Evolutionary conservation across 148 eudicot species (phyloP).

Genomic region (Amaranthus palmeri): DNA sequence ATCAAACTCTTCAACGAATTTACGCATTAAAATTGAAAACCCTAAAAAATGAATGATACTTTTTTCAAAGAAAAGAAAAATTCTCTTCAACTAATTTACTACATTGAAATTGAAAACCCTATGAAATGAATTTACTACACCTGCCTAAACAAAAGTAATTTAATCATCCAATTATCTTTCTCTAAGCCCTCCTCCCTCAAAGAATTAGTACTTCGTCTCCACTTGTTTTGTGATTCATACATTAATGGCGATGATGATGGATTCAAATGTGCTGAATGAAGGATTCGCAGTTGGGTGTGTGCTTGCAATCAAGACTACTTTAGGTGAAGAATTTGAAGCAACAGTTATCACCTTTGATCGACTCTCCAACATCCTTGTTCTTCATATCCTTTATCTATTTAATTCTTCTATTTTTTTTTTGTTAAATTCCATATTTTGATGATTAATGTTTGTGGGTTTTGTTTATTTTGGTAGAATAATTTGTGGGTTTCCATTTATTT

Average conservation of each 20-base stretch:
- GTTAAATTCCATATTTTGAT: constrained; percentile 6
- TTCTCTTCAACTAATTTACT: too few relatives aligned
- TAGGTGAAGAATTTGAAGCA: constrained; percentile 87
- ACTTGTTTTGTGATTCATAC: too few relatives aligned
- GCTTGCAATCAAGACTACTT: constrained; percentile 76
- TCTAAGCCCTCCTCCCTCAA: too few relatives aligned
- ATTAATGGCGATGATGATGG: constrained; percentile 27
- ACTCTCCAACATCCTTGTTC: constrained; percentile 71
- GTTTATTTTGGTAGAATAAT: background rate
- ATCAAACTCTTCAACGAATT: too few relatives aligned
- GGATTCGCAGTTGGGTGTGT: constrained; percentile 73
- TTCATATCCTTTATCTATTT: constrained; percentile 67
- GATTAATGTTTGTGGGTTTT: background rate
- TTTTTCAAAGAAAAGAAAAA: too few relatives aligned
- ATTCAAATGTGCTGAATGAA: constrained; percentile 27
- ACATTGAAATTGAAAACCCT: too few relatives aligned
- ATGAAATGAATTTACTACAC: too few relatives aligned
- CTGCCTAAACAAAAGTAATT: too few relatives aligned
- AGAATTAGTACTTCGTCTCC: too few relatives aligned
- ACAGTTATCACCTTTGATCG: constrained; percentile 77
- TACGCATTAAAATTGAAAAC: too few relatives aligned
- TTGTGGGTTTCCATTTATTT: constrained; percentile 8
- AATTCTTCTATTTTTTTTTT: background rate
- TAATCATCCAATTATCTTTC: too few relatives aligned
- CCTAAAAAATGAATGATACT: too few relatives aligned